phyloP scores from a whole-genome alignment of 1,284 basidiomycete genomes.

The Moniliella sp. region DNA sequence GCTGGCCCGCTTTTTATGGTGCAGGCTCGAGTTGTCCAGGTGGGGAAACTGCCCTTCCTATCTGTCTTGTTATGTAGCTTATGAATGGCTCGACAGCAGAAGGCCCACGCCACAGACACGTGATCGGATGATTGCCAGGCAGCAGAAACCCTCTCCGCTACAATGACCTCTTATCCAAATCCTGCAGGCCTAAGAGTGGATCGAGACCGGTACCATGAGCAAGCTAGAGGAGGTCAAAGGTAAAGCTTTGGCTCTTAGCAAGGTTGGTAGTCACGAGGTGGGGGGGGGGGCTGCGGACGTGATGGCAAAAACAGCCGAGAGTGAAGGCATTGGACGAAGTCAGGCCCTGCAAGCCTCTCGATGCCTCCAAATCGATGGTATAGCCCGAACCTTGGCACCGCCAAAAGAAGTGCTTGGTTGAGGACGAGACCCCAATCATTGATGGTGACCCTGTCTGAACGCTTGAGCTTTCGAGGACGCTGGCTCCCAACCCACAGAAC shows the following conservation, averaged over 20 bases:
- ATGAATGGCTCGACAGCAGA: too few species aligned
- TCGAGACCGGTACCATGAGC: too few species aligned
- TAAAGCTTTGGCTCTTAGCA: slow-evolving; percentile 1
- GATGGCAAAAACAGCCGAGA: slow-evolving; percentile 57
- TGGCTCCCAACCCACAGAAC: slow-evolving; percentile 79
- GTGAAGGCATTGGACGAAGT: slow-evolving; percentile 71
- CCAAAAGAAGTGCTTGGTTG: slow-evolving; percentile 82
- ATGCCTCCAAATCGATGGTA: slow-evolving; percentile 41
- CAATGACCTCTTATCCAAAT: too few species aligned
- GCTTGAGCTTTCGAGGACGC: slow-evolving; percentile 68
- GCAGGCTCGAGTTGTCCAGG: too few species aligned
- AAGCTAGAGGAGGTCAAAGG: too few species aligned
- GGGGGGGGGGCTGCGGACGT: slow-evolving; percentile 65
- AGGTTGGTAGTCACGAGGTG: slow-evolving; percentile 24
- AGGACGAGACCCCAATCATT: slow-evolving; percentile 65
- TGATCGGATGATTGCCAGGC: too few species aligned
- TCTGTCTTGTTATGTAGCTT: too few species aligned
- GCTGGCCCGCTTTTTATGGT: too few species aligned
- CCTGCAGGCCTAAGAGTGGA: too few species aligned
- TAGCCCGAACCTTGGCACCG: slow-evolving; percentile 47
- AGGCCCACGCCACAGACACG: too few species aligned
- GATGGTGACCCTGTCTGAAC: slow-evolving; percentile 87
- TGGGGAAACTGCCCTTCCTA: too few species aligned
- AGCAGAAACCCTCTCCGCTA: too few species aligned
- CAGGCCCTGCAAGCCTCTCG: slow-evolving; percentile 65